phyloP scores from a whole-genome alignment of 225 moss, liverwort and hornwort species.

The Physcomitrellopsis africana region DNA sequence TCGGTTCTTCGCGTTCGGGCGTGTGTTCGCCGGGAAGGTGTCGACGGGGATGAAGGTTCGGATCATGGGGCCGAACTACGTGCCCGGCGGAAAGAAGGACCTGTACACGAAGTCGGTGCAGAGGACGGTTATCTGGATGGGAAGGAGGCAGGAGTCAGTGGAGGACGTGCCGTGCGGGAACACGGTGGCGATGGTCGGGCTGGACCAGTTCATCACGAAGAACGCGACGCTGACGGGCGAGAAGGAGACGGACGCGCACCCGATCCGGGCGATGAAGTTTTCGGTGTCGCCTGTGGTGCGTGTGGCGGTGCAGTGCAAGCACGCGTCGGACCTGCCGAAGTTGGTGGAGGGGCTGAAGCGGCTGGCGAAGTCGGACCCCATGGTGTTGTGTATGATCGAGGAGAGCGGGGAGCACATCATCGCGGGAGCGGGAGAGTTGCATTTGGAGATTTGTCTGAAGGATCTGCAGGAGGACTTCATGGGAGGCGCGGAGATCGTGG shows the following conservation, averaged over 20 bases:
- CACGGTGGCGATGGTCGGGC: slow-evolving; percentile 65
- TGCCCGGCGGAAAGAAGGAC: slow-evolving; percentile 62
- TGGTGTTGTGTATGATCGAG: slow-evolving; percentile 53
- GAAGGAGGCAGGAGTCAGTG: slow-evolving; percentile 54
- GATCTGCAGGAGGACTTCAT: slow-evolving; percentile 57
- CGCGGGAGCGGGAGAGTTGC: slow-evolving; percentile 49
- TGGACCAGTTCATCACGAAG: slow-evolving; percentile 72
- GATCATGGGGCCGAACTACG: slow-evolving; percentile 65
- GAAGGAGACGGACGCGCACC: slow-evolving; percentile 67
- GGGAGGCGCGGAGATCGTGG: slow-evolving; percentile 53
- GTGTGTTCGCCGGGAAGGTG: slow-evolving; percentile 63
- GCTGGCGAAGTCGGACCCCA: slow-evolving; percentile 54
- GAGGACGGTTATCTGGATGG: slow-evolving; percentile 70
- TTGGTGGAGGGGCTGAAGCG: slow-evolving; percentile 68
- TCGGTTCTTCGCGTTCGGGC: slow-evolving; percentile 69
- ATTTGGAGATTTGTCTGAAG: slow-evolving; percentile 52
- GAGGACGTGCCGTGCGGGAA: slow-evolving; percentile 68
- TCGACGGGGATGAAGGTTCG: slow-evolving; percentile 64
- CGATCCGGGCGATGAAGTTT: slow-evolving; percentile 65
- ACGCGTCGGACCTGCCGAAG: slow-evolving; percentile 62
- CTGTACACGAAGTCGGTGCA: slow-evolving; percentile 64
- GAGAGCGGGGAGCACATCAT: slow-evolving; percentile 58
- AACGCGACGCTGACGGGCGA: slow-evolving; percentile 61
- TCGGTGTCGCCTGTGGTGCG: slow-evolving; percentile 67
- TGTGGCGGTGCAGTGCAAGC: slow-evolving; percentile 68